Conservation (phyloP, 202 grass and related monocot genomes). For the Eragrostis tef region DNA sequence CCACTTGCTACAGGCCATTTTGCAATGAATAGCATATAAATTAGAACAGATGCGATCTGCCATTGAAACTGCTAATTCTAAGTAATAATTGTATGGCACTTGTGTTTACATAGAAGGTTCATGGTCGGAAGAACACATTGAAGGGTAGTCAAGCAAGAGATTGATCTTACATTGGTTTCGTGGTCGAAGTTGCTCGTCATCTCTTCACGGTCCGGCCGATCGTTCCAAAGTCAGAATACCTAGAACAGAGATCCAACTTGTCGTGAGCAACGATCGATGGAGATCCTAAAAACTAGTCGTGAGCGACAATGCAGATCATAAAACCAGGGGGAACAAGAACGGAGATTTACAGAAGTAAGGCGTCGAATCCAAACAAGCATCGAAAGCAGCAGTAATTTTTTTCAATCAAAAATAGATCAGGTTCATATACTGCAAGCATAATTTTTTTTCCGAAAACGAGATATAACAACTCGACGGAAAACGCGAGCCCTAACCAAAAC, state of each 20-base stretch:
- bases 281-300: no score
- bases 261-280: neutral
- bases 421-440: neutral
- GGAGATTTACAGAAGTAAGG: neutral
- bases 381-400: neutral
- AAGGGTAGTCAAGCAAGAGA: neutral
- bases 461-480: neutral
- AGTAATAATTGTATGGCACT: neutral
- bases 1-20: conserved; percentile 35
- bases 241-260: neutral
- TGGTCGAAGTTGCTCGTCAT: conserved; percentile 35
- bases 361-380: neutral
- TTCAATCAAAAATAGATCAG: no score
- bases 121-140: neutral
- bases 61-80: neutral
- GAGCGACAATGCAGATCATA: neutral
- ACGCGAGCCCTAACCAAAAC: neutral
- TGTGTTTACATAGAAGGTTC: no score
- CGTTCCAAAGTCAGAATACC: neutral
- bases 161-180: conserved; percentile 40
- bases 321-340: neutral
- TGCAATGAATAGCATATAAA: neutral
- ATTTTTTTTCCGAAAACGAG: neutral
- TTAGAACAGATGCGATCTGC: neutral
- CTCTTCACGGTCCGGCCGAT: neutral